These are phyloP conservation scores for Coemansia sp. DNA, from an alignment of 192 early-diverging fungal genomes.

Conservation along the genomic window DNA sequence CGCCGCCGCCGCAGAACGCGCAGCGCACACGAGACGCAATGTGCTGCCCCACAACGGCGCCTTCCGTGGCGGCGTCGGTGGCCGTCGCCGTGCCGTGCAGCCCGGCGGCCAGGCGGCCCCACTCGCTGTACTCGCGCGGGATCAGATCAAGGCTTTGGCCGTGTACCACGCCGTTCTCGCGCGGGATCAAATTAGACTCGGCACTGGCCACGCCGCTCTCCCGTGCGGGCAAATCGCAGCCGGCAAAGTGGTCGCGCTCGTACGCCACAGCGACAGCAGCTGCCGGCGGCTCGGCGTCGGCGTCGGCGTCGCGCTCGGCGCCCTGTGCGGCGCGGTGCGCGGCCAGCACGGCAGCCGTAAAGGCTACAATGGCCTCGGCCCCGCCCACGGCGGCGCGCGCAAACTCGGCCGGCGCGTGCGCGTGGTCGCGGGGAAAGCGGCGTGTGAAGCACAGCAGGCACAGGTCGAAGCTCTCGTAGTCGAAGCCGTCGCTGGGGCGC, in stretches of 20 bases:
- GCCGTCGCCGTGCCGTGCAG: conserved; percentile 41
- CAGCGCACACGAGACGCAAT: conserved; percentile 15
- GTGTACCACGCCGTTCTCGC: too few species aligned
- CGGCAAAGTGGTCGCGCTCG: conserved; percentile 28
- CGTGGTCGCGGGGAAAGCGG: conserved; percentile 63
- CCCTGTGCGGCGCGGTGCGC: conserved; percentile 10
- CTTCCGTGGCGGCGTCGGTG: conserved; percentile 4
- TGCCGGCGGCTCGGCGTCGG: neutral
- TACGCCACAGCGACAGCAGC: conserved; percentile 7
- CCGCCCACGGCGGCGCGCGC: conserved; percentile 52
- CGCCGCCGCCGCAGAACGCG: conserved; percentile 58
- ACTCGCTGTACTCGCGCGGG: neutral
- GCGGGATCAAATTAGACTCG: too few species aligned
- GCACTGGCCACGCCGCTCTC: too few species aligned
- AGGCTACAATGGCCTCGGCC: conserved; percentile 31
- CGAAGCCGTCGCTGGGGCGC: conserved; percentile 56
- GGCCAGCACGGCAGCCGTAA: conserved; percentile 17
- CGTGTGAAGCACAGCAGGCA: conserved; percentile 69
- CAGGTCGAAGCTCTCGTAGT: conserved; percentile 71
- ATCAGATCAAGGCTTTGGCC: too few species aligned
- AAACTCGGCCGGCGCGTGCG: conserved; percentile 76
- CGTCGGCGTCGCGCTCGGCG: neutral
- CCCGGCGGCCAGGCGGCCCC: conserved; percentile 38
- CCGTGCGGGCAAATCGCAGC: neutral
- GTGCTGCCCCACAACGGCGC: conserved; percentile 12